These are phyloP conservation scores for Talaromyces borbonicus DNA, from an alignment of 495 filamentous ascomycete genomes.

Conservation along the genomic window DNA sequence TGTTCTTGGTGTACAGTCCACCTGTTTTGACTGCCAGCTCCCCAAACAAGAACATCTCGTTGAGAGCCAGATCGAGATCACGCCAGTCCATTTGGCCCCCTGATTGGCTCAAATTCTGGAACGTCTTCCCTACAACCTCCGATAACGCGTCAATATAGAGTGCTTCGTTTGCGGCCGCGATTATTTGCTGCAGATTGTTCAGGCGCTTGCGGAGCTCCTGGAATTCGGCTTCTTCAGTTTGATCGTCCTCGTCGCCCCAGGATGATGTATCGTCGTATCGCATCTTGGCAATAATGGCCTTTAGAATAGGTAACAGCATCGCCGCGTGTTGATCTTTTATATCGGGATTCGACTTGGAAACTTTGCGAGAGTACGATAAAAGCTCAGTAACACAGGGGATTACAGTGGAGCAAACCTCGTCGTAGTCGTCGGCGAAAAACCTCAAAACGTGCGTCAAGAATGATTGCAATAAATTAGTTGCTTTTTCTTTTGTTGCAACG, in stretches of 20 bases:
- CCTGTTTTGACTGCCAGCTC: slow-evolving; percentile 79
- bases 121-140: slow-evolving; percentile 72
- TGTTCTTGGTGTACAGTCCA: slow-evolving; percentile 72
- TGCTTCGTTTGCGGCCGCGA: slow-evolving; percentile 73
- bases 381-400: slow-evolving; percentile 86
- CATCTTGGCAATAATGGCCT: slow-evolving; percentile 90
- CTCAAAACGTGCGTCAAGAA: slow-evolving; percentile 81
- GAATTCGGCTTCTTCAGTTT: slow-evolving; percentile 97
- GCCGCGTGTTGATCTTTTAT: slow-evolving; percentile 58
- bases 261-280: slow-evolving; percentile 88
- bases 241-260: slow-evolving; percentile 90
- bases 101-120: slow-evolving; percentile 60
- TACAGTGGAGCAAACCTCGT: slow-evolving; percentile 92
- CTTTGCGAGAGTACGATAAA: slow-evolving; percentile 75
- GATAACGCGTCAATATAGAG: slow-evolving; percentile 81
- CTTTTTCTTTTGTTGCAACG: slow-evolving; percentile 44
- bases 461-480: slow-evolving; percentile 63
- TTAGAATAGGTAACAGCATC: slow-evolving; percentile 77
- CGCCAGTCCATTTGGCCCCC: slow-evolving; percentile 79
- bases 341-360: slow-evolving; percentile 48
- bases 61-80: slow-evolving; percentile 88
- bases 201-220: slow-evolving; percentile 84
- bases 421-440: slow-evolving; percentile 95
- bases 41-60: slow-evolving; percentile 95
- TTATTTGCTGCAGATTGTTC: slow-evolving; percentile 79